Conservation (phyloP, 306 rosid genomes). For the Vicia faba region DNA sequence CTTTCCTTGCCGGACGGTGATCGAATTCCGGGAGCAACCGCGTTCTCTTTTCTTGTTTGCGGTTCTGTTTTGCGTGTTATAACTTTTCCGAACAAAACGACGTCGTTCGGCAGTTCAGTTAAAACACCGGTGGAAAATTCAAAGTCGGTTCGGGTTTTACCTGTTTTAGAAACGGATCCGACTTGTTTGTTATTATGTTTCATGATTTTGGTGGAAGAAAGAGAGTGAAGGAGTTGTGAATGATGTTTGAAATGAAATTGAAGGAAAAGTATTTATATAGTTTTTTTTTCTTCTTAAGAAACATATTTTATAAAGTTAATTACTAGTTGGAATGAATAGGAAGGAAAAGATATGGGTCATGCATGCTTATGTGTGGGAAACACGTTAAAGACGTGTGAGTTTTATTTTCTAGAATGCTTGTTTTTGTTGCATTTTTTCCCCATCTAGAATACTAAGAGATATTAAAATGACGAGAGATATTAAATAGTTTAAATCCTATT, state of each 20-base stretch:
- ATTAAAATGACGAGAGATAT: no score
- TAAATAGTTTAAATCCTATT: no score
- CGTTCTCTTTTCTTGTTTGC: no score
- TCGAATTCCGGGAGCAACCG: not conserved
- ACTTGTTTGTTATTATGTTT: not conserved
- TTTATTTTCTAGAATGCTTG: no score
- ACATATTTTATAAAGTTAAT: no score
- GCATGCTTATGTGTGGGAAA: no score
- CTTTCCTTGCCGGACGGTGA: conserved; percentile 5
- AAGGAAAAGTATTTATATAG: conserved; percentile 8
- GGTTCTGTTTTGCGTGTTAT: conserved; percentile 33
- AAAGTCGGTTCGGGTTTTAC: conserved; percentile 26
- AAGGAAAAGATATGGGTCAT: no score
- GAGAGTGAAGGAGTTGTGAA: not conserved
- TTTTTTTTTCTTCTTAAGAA: no score
- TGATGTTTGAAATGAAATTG: not conserved
- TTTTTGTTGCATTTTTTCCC: no score
- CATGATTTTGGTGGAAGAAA: not conserved
- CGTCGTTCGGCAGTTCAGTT: conserved; percentile 5
- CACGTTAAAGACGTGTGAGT: no score
- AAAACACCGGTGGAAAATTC: conserved; percentile 29
- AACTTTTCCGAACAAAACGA: conserved; percentile 46
- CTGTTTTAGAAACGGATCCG: not conserved
- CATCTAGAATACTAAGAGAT: no score
- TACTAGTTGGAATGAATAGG: no score